phyloP scores from a whole-genome alignment of 306 rosid genomes.

The Cicer arietinum region DNA sequence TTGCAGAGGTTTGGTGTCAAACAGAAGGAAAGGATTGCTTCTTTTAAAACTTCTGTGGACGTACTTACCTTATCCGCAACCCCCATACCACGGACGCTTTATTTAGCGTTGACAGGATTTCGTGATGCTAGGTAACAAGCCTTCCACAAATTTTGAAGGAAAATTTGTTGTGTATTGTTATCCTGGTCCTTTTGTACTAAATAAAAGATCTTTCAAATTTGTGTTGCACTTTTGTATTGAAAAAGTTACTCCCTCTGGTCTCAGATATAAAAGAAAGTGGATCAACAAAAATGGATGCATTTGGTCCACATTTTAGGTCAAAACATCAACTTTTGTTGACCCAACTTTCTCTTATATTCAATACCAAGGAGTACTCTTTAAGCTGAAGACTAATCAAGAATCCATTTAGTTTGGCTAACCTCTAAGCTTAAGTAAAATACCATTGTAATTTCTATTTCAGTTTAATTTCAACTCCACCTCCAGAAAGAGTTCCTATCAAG shows the following conservation, averaged over 20 bases:
- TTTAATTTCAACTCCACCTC: conserved; percentile 96
- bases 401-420: conserved; percentile 26
- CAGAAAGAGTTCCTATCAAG: conserved; percentile 93
- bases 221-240: conserved; percentile 10
- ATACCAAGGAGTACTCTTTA: not conserved
- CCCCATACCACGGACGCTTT: conserved; percentile 94
- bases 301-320: too few relatives aligned
- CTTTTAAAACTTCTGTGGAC: conserved; percentile 90
- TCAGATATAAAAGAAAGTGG: too few relatives aligned
- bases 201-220: conserved; percentile 5
- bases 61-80: conserved; percentile 96
- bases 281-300: too few relatives aligned
- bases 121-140: conserved; percentile 92
- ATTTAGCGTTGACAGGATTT: conserved; percentile 94
- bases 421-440: conserved; percentile 38
- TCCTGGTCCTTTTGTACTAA: conserved; percentile 3
- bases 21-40: conserved; percentile 95
- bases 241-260: not conserved
- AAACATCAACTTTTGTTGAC: too few relatives aligned
- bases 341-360: too few relatives aligned
- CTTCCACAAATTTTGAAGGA: conserved; percentile 37
- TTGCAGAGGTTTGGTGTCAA: conserved; percentile 95
- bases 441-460: conserved; percentile 55
- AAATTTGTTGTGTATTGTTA: conserved; percentile 4
- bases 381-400: conserved; percentile 22